phyloP scores from a whole-genome alignment of 345 rosid species.

The Crucihimalaya himalaica region DNA sequence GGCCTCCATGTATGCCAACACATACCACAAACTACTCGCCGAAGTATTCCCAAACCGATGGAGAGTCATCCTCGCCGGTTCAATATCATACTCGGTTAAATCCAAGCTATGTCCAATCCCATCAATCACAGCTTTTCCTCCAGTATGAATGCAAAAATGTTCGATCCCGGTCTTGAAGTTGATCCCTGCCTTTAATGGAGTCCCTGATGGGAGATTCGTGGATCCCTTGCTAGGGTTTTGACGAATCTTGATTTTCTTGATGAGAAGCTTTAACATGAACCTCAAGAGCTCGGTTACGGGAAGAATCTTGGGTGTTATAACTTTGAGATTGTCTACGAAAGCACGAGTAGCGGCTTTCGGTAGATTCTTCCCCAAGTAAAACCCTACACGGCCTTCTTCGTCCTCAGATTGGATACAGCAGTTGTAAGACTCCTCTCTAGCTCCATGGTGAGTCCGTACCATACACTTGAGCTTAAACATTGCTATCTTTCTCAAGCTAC shows the following conservation, averaged over 20 bases:
- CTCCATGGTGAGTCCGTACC: conserved; percentile 89
- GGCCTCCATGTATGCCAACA: conserved; percentile 86
- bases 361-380: conserved; percentile 69
- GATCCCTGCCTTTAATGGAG: conserved; percentile 48
- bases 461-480: conserved; percentile 74
- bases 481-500: conserved; percentile 47
- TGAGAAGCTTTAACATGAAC: conserved; percentile 39
- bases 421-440: conserved; percentile 63
- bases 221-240: conserved; percentile 32
- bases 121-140: conserved; percentile 94
- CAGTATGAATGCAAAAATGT: conserved; percentile 88
- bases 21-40: conserved; percentile 92
- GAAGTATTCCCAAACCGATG: conserved; percentile 97
- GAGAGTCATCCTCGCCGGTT: conserved; percentile 93
- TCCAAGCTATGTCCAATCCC: conserved; percentile 73
- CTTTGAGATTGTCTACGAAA: conserved; percentile 71
- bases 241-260: conserved; percentile 42
- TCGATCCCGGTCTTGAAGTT: conserved; percentile 83
- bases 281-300: conserved; percentile 73
- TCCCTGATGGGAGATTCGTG: conserved; percentile 4
- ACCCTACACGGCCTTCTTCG: conserved; percentile 60
- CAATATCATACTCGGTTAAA: conserved; percentile 64
- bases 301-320: conserved; percentile 69
- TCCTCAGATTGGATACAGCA: conserved; percentile 80
- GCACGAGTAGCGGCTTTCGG: conserved; percentile 80